Evolutionary conservation across 345 rosid species (phyloP).

Genomic region (Reutealis trisperma): DNA sequence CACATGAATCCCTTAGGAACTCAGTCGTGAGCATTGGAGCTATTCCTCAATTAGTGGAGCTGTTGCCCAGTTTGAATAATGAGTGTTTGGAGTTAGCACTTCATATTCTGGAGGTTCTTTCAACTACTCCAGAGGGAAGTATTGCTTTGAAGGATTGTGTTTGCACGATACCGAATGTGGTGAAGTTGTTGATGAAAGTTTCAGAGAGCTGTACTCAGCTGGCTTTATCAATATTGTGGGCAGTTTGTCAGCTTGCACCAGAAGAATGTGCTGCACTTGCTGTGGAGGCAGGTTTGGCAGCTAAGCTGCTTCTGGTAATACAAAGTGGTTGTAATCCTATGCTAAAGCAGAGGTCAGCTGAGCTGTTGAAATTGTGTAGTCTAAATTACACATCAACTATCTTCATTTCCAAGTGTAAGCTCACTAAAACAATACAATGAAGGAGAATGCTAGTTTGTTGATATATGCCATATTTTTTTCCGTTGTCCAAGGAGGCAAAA

Average conservation of each 20-base stretch:
- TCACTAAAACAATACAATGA: conserved; percentile 34
- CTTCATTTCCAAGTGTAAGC: conserved; percentile 38
- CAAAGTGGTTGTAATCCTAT: conserved; percentile 31
- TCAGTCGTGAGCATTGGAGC: conserved; percentile 33
- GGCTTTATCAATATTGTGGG: conserved; percentile 29
- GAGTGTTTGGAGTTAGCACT: conserved; percentile 37
- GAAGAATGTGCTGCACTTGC: conserved; percentile 36
- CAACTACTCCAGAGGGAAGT: conserved; percentile 28
- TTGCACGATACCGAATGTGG: conserved; percentile 35
- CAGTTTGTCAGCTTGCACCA: conserved; percentile 33
- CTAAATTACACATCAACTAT: conserved; percentile 28
- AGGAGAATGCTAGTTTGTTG: conserved; percentile 20
- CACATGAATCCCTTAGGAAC: conserved; percentile 24
- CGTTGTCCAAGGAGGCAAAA: conserved; percentile 10
- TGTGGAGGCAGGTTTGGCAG: conserved; percentile 36
- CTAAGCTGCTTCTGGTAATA: conserved; percentile 36
- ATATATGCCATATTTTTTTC: conserved; percentile 2
- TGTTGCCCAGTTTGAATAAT: conserved; percentile 27
- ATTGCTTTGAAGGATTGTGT: conserved; percentile 31
- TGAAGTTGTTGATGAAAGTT: conserved; percentile 33
- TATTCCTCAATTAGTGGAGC: conserved; percentile 30
- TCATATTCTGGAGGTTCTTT: conserved; percentile 22
- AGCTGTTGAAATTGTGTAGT: conserved; percentile 39
- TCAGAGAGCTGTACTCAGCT: conserved; percentile 34
- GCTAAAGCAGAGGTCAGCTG: conserved; percentile 35